Evolutionary conservation across 768 basidiomycete genomes (phyloP).

Genomic region (Termitomyces sp.): DNA sequence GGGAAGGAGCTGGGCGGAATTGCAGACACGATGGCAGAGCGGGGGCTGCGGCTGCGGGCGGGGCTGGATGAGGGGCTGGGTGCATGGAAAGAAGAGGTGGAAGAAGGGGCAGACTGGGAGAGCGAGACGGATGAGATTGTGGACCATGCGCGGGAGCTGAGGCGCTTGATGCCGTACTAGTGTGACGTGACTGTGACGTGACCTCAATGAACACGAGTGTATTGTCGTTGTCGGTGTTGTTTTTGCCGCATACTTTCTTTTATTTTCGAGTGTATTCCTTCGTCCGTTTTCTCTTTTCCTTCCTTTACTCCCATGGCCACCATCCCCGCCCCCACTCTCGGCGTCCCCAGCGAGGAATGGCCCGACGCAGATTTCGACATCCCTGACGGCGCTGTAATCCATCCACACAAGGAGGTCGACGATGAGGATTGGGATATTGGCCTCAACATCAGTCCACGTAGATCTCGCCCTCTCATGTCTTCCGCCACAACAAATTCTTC

Average conservation of each 20-base stretch:
- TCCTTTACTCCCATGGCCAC: slow-evolving; percentile 42
- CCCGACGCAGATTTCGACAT: slow-evolving; percentile 84
- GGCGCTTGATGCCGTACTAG: slow-evolving; percentile 62
- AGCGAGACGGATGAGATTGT: slow-evolving; percentile 51
- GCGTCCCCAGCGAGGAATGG: slow-evolving; percentile 70
- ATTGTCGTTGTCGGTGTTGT: slow-evolving; percentile 8
- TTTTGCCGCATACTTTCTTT: not conserved
- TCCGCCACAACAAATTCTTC: slow-evolving; percentile 34
- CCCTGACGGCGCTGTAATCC: slow-evolving; percentile 66
- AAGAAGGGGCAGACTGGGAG: slow-evolving; percentile 24
- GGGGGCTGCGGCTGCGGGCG: slow-evolving; percentile 58
- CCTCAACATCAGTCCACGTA: slow-evolving; percentile 60
- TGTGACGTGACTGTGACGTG: slow-evolving; percentile 19
- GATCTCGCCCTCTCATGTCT: slow-evolving; percentile 36
- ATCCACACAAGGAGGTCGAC: slow-evolving; percentile 58
- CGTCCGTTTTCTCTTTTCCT: slow-evolving; percentile 9
- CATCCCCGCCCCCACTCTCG: slow-evolving; percentile 52
- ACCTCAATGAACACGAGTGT: slow-evolving; percentile 26
- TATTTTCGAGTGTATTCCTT: not conserved
- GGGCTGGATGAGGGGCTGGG: slow-evolving; percentile 56
- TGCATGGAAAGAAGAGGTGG: slow-evolving; percentile 34
- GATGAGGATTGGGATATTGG: slow-evolving; percentile 81
- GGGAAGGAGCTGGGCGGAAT: slow-evolving; percentile 53
- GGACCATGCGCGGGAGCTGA: slow-evolving; percentile 50
- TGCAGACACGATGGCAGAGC: slow-evolving; percentile 73